Base-by-base conservation (phyloP, 208 protist species). In the Porcisia hertigi region DNA sequence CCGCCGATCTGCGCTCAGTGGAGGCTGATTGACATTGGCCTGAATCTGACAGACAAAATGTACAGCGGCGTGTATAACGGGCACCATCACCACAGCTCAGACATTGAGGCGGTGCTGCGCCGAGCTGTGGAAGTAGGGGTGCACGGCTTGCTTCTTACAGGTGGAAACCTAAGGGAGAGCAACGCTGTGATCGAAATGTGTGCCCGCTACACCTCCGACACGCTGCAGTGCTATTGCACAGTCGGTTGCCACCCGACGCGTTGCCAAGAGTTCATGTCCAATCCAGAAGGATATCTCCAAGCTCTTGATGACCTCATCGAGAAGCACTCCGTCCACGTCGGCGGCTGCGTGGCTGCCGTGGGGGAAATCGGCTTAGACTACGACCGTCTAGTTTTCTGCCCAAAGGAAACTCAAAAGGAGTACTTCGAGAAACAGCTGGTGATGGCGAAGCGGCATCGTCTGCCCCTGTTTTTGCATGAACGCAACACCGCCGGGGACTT, bases 401-500 rank as follows among this genome's bases (percentile, higher is more conserved):
- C 81, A 0, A 93, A 95, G 74, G 90, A 98, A 18, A 84, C 90
- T 43, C 98, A 99, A 78, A 67, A 86, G 45, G 86, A 75, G 71
- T 98, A 93, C 80, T 96, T 97, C 66, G 67, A 81, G 7, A 74
- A 79, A 34, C 92, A 98, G 76, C 91, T 99, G 36, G 84, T 95
- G 52, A 76, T 98, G 54, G 86, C 90, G 12, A 86, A 98, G 71
- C 77, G 85, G 58, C 88, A 89, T 69, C 69, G 86, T 1, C 75
- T 99, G 5, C 98, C 98, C 6, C 73, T 99, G 0, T 99, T 99
- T 77, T 81, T 99, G 45, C 98, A 99, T 79, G 93, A 98, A 60
- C 80, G 98, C 41, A 97, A 98, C 74, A 97, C 95, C 0, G 82
- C 69, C 18, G 82, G 86, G 8, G 97, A 99, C 74, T 98, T 99